Evolutionary conservation across 2,329 filamentous ascomycete genomes (phyloP).

Genomic region (Hypocrella siamensis): DNA sequence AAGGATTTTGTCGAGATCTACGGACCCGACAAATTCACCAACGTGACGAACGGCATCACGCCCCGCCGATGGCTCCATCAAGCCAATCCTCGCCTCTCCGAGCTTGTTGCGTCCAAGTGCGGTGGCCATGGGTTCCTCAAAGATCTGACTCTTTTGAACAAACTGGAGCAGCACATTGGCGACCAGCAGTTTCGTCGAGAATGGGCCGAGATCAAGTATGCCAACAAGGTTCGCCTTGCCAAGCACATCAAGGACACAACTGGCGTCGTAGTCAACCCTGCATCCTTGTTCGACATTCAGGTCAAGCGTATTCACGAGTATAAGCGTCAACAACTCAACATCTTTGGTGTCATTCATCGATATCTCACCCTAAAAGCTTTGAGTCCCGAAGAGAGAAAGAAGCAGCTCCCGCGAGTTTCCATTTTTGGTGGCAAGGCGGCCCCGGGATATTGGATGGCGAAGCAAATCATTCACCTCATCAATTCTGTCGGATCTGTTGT

Average conservation of each 20-base stretch:
- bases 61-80: conserved; percentile 94
- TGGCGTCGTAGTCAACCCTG: conserved; percentile 70
- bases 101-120: conserved; percentile 80
- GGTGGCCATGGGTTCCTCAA: conserved; percentile 76
- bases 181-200: conserved; percentile 86
- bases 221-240: conserved; percentile 85
- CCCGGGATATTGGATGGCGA: conserved; percentile 99
- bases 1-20: conserved; percentile 96
- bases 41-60: conserved; percentile 96
- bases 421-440: conserved; percentile 98
- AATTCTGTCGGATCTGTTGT: conserved; percentile 82
- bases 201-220: conserved; percentile 92
- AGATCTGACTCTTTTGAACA: conserved; percentile 73
- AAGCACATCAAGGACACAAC: conserved; percentile 77
- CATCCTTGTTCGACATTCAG: conserved; percentile 86
- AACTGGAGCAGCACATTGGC: conserved; percentile 68
- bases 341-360: conserved; percentile 92
- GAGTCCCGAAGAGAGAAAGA: conserved; percentile 71
- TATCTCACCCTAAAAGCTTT: conserved; percentile 82
- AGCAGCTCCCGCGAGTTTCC: conserved; percentile 72
- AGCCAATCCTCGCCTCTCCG: conserved; percentile 83
- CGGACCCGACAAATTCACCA: conserved; percentile 93
- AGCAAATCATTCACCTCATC: conserved; percentile 94
- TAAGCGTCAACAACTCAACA: conserved; percentile 97
- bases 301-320: conserved; percentile 99